These are phyloP conservation scores for Poa annua DNA, from an alignment of 176 grass and related monocot species.

Conservation along the genomic window DNA sequence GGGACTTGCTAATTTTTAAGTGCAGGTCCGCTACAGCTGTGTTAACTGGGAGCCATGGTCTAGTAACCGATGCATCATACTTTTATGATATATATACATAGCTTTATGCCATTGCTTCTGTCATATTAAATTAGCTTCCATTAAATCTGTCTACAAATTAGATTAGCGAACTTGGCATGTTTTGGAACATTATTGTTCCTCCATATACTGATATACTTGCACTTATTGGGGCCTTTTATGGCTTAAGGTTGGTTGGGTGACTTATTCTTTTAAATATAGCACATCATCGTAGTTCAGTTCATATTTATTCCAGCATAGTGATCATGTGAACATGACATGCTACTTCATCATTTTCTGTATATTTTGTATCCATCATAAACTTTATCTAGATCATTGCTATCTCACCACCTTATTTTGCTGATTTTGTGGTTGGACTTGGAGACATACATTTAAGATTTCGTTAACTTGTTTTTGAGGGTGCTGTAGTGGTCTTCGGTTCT, in stretches of 20 bases:
- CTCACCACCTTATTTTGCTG: neutral
- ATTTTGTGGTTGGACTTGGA: neutral
- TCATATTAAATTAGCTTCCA: neutral
- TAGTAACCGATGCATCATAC: neutral
- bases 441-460: neutral
- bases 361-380: neutral
- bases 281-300: neutral
- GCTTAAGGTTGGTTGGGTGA: neutral
- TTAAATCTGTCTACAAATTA: neutral
- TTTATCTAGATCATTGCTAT: conserved; percentile 5
- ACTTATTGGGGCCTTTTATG: neutral
- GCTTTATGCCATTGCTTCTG: neutral
- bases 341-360: neutral
- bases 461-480: neutral
- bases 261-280: neutral
- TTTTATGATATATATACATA: neutral
- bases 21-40: too few relatives aligned
- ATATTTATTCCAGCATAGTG: neutral
- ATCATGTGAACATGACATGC: conserved; percentile 2
- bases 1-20: too few relatives aligned
- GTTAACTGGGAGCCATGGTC: too few relatives aligned
- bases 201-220: neutral
- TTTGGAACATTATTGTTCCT: conserved; percentile 6
- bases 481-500: conserved; percentile 5
- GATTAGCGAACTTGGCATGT: neutral